Evolutionary conservation across 2,329 filamentous ascomycete species (phyloP).

Genomic region (Calonectria multiphialidica): DNA sequence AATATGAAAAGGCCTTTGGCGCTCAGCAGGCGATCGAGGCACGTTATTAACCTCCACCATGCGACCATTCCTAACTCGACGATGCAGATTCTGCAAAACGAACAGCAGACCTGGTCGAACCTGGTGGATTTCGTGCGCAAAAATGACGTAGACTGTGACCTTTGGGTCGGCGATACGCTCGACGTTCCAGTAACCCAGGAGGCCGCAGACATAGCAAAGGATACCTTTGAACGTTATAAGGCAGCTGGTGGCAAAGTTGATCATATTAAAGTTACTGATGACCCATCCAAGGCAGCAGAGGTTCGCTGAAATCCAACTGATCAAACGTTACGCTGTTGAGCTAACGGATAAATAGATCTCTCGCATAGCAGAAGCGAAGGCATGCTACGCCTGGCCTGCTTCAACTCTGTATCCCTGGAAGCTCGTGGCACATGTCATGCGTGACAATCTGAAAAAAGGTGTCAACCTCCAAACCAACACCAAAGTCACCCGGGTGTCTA

Average conservation of each 20-base stretch:
- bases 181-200: slow-evolving; percentile 27
- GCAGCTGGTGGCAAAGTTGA: slow-evolving; percentile 26
- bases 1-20: slow-evolving; percentile 21
- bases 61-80: background rate
- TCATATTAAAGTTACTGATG: slow-evolving; percentile 23
- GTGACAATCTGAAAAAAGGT: slow-evolving; percentile 22
- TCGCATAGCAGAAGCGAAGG: slow-evolving; percentile 23
- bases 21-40: slow-evolving; percentile 24
- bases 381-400: slow-evolving; percentile 30
- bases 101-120: slow-evolving; percentile 25
- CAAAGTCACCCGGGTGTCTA: background rate
- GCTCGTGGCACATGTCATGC: slow-evolving; percentile 26
- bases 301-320: background rate
- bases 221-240: slow-evolving; percentile 19
- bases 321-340: background rate
- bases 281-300: slow-evolving; percentile 17
- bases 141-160: slow-evolving; percentile 26
- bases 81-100: slow-evolving; percentile 22
- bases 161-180: slow-evolving; percentile 29
- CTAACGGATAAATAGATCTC: slow-evolving; percentile 15
- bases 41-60: background rate
- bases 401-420: slow-evolving; percentile 30
- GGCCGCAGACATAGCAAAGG: slow-evolving; percentile 12
- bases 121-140: slow-evolving; percentile 21
- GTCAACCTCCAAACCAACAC: slow-evolving; percentile 25